Percentiles rank a stretch among this genome's conserved stretches.
Evolutionary conservation across 176 grass and related monocot species (phyloP).

Genomic region (Cymbopogon citratus): DNA sequence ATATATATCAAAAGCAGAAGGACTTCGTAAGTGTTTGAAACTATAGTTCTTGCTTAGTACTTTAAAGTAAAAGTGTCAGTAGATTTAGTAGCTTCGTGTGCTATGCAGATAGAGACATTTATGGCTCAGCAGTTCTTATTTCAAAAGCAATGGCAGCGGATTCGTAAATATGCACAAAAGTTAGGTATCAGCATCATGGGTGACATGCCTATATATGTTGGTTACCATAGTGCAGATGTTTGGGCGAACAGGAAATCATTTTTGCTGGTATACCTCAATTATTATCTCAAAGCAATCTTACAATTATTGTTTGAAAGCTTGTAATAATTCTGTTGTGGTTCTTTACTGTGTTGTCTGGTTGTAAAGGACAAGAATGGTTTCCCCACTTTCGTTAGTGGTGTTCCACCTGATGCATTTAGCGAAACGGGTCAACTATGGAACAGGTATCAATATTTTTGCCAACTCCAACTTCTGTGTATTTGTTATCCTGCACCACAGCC

Average conservation of each 20-base stretch:
- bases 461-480: conserved; percentile 2
- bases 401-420: conserved; percentile 93
- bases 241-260: conserved; percentile 96
- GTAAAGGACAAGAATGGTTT: conserved; percentile 83
- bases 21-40: conserved; percentile 60
- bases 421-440: conserved; percentile 95
- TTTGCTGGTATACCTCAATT: conserved; percentile 65
- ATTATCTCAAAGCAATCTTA: not conserved
- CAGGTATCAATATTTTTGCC: conserved; percentile 43
- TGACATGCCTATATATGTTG: conserved; percentile 99
- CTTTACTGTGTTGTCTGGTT: conserved; percentile 10
- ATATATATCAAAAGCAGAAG: conserved; percentile 68
- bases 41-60: conserved; percentile 6
- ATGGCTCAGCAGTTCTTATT: conserved; percentile 87
- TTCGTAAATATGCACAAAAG: conserved; percentile 67
- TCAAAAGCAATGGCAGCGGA: conserved; percentile 88
- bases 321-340: not conserved
- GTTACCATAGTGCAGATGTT: conserved; percentile 95
- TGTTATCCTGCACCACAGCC: not conserved
- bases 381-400: conserved; percentile 92
- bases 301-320: conserved; percentile 21
- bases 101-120: conserved; percentile 84
- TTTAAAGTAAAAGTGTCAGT: not conserved
- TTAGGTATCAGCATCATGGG: conserved; percentile 91
- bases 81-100: not conserved